These are phyloP conservation scores for Rhodosporidiobolus odoratus DNA, from an alignment of 768 basidiomycete genomes.

Conservation along the genomic window DNA sequence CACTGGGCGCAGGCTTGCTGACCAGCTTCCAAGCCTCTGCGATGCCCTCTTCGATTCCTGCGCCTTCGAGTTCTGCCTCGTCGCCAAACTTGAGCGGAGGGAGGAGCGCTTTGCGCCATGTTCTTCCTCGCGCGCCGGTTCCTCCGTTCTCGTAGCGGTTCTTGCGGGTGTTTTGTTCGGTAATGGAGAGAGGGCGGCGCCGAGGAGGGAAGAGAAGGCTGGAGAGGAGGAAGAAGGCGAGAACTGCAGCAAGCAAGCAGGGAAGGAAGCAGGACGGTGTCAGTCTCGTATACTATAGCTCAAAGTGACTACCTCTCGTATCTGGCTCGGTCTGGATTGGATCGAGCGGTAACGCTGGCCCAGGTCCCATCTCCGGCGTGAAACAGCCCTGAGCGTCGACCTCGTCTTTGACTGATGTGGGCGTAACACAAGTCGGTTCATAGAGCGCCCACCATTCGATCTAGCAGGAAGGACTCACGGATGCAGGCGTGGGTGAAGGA, in stretches of 20 bases:
- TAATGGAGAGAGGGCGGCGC: slow-evolving; percentile 16
- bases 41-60: not conserved
- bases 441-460: no score
- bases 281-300: not conserved
- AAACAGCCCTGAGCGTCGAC: no score
- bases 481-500: no score
- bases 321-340: not conserved
- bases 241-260: not conserved
- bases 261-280: not conserved
- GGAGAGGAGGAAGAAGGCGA: not conserved
- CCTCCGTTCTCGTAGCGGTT: slow-evolving; percentile 32
- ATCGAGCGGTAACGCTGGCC: no score
- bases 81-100: not conserved
- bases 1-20: not conserved
- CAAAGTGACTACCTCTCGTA: no score
- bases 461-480: no score
- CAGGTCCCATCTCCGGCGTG: no score
- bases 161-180: slow-evolving; percentile 21
- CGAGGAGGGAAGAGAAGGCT: slow-evolving; percentile 5
- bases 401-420: no score
- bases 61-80: slow-evolving; percentile 4
- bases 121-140: slow-evolving; percentile 8
- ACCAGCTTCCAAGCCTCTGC: no score
- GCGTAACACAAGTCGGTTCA: no score
- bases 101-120: slow-evolving; percentile 5